These are phyloP conservation scores for Apiospora koreana DNA, from an alignment of 2,329 filamentous ascomycete species.

Conservation along the genomic window DNA sequence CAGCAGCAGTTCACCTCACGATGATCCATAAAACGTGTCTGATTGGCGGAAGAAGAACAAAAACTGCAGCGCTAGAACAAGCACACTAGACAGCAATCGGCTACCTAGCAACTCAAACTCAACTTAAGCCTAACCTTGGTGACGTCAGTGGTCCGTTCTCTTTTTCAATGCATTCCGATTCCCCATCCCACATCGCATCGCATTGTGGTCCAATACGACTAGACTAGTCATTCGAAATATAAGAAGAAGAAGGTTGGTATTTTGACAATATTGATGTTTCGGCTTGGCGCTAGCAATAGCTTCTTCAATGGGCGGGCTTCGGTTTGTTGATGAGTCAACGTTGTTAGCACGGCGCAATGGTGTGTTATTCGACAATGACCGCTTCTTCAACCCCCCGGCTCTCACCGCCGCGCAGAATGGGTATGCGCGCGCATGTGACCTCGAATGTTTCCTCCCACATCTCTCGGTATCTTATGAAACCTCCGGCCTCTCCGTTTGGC, in stretches of 20 bases:
- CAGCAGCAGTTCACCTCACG: neutral
- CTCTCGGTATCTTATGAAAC: too few relatives aligned
- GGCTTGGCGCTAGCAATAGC: too few relatives aligned
- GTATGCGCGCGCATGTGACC: too few relatives aligned
- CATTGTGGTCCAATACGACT: neutral
- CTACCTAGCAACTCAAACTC: neutral
- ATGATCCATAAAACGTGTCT: slow-evolving; percentile 1
- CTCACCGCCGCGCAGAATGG: too few relatives aligned
- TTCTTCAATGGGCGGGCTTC: too few relatives aligned
- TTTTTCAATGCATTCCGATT: neutral
- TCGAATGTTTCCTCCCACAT: too few relatives aligned
- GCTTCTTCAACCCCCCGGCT: too few relatives aligned
- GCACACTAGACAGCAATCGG: neutral
- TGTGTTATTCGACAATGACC: too few relatives aligned
- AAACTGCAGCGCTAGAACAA: neutral
- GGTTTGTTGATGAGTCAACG: too few relatives aligned
- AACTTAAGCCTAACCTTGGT: neutral
- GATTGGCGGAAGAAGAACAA: neutral
- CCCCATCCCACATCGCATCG: neutral
- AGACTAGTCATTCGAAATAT: neutral
- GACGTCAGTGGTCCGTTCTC: neutral
- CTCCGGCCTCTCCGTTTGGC: too few relatives aligned
- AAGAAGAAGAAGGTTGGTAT: neutral
- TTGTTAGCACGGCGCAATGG: too few relatives aligned
- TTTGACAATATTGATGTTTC: too few relatives aligned